phyloP scores from a whole-genome alignment of 192 early-diverging fungal species.

The Backusella mclennaniae region DNA sequence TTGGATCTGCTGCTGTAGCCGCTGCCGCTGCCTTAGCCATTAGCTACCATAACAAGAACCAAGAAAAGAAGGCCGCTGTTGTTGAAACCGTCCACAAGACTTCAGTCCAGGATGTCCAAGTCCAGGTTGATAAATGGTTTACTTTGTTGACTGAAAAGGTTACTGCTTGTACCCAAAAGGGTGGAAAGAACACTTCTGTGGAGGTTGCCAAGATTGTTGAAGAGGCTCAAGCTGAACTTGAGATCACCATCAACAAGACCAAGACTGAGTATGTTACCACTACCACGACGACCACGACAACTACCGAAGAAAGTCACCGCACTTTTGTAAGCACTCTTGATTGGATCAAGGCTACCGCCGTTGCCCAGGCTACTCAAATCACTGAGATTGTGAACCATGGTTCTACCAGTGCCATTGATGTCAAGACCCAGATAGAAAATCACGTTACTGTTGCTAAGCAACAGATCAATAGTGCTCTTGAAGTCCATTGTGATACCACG shows the following conservation, averaged over 20 bases:
- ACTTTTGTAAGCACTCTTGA: conserved; percentile 14
- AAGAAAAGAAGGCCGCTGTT: neutral
- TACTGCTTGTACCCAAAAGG: conserved; percentile 16
- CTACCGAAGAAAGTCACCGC: neutral
- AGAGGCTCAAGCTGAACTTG: conserved; percentile 17
- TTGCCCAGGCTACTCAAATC: conserved; percentile 8
- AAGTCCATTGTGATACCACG: neutral
- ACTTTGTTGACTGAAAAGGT: neutral
- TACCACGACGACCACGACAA: neutral
- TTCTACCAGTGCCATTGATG: neutral
- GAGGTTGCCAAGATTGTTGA: conserved; percentile 19
- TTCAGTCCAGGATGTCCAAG: conserved; percentile 1
- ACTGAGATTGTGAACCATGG: conserved; percentile 2
- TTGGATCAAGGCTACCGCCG: conserved; percentile 13
- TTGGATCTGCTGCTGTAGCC: conserved; percentile 14
- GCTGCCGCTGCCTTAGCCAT: conserved; percentile 21
- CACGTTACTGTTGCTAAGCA: conserved; percentile 3
- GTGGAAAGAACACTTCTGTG: conserved; percentile 9
- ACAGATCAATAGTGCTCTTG: conserved; percentile 19
- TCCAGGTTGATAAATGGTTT: conserved; percentile 17
- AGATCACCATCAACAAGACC: neutral
- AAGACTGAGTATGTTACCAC: neutral
- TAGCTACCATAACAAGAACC: conserved; percentile 11
- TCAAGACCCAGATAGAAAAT: conserved; percentile 25
- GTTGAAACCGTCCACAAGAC: conserved; percentile 9